phyloP scores from a whole-genome alignment of 495 filamentous ascomycete species.

The Neurospora sp. region DNA sequence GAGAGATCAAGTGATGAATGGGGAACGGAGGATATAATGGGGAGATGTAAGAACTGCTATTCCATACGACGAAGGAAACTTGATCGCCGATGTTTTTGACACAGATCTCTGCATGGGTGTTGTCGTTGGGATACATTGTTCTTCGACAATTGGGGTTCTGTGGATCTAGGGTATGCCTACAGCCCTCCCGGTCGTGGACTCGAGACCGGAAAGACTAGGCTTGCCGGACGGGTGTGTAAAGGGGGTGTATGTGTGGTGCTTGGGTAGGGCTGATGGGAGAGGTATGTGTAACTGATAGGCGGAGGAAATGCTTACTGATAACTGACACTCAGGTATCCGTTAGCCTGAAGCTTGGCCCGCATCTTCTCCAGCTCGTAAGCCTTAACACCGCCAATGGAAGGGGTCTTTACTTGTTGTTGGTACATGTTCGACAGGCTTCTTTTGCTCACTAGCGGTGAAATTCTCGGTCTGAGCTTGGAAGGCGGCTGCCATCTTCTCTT shows the following conservation, averaged over 20 bases:
- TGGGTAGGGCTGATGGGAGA: not conserved
- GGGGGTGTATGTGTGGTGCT: not conserved
- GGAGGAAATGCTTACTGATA: not conserved
- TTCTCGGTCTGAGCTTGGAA: slow-evolving; percentile 75
- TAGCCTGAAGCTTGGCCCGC: not conserved
- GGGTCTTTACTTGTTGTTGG: not conserved
- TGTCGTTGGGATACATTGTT: not conserved
- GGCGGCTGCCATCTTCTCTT: slow-evolving; percentile 82
- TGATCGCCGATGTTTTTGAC: not conserved
- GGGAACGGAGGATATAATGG: not conserved
- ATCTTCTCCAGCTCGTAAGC: not conserved
- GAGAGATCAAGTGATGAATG: not conserved
- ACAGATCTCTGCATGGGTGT: not conserved
- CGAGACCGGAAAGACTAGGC: not conserved
- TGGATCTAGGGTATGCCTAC: not conserved
- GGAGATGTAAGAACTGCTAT: not conserved
- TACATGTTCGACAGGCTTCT: not conserved
- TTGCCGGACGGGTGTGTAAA: not conserved
- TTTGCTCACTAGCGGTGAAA: slow-evolving; percentile 66
- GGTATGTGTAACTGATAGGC: not conserved
- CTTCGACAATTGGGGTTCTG: not conserved
- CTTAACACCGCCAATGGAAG: not conserved
- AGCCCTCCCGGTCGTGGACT: not conserved
- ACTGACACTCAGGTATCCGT: not conserved
- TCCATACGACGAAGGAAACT: not conserved